Evolutionary conservation across 2,329 filamentous ascomycete species (phyloP), one percentile per base, ranked within the genome.

Genomic region (Orbilia brochopaga): DNA sequence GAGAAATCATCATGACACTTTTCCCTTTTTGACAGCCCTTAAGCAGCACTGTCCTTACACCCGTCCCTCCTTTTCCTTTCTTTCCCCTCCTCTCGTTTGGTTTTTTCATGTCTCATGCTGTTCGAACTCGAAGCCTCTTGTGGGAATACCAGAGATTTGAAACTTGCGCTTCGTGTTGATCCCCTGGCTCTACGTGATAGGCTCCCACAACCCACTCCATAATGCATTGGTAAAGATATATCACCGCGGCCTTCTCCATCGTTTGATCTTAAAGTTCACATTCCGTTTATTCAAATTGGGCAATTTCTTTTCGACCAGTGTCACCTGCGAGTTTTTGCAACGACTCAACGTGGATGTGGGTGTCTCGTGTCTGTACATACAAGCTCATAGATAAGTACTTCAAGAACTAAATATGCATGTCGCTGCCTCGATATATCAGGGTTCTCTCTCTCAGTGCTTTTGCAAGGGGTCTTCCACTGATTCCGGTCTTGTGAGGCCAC

Each of bases 1-100:
- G 65, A 65, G 51, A 72, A 60, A 53, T 30, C 35, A 44, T 37
- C 55, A 53, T 59, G 42, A 56, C 37, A 4, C 11, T 51, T 5
- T 23, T 54, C 46, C 8, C 46, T 23, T 42, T 30, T 27, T 54
- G 3, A 27, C 15, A 19, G 37, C 30, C 46, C 23, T 46, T 24
- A 24, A 35, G 46, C n/a, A 27, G 23, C 6, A n/a, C n/a, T n/a
- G n/a, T n/a, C n/a, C n/a, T n/a, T n/a, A n/a, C n/a, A n/a, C n/a
- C n/a, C n/a, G n/a, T n/a, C n/a, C n/a, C n/a, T n/a, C n/a, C n/a
- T n/a, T n/a, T n/a, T n/a, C n/a, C n/a, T n/a, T n/a, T n/a, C n/a
- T n/a, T n/a, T n/a, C n/a, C n/a, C n/a, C n/a, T n/a, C n/a, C n/a
- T n/a, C 24, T 46, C 44, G 15, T 56, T 51, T 23, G 23, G 8